Evolutionary conservation across 1,284 basidiomycete genomes (phyloP).

Genomic region (Leccinum pseudoinsigne): DNA sequence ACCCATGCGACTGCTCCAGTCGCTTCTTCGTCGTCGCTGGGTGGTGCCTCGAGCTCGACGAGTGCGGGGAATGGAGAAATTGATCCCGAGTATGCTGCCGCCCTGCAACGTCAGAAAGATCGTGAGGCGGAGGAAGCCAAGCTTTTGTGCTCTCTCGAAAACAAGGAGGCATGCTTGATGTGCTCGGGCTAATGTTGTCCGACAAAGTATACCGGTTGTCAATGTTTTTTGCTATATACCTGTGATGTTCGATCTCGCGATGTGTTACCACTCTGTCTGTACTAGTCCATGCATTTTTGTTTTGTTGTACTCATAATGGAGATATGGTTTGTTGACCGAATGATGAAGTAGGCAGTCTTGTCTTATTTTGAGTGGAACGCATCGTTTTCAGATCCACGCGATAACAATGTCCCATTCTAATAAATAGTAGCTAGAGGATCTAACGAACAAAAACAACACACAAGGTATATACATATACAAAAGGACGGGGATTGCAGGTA

Average conservation of each 20-base stretch:
- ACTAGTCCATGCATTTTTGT: slow-evolving; percentile 9
- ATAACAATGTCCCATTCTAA: not conserved
- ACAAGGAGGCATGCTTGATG: slow-evolving; percentile 88
- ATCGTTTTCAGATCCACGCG: not conserved
- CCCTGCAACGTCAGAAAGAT: slow-evolving; percentile 69
- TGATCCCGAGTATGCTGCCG: slow-evolving; percentile 84
- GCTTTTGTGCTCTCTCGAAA: slow-evolving; percentile 83
- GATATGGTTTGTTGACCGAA: not conserved
- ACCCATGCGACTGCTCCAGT: slow-evolving; percentile 14
- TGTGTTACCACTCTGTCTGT: slow-evolving; percentile 6
- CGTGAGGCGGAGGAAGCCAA: slow-evolving; percentile 83
- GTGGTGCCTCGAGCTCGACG: slow-evolving; percentile 39
- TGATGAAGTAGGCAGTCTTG: too few relatives aligned
- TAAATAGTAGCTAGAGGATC: slow-evolving; percentile 6
- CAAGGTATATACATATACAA: slow-evolving; percentile 17
- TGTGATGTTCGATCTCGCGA: slow-evolving; percentile 3
- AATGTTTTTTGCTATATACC: slow-evolving; percentile 7
- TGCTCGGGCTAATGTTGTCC: slow-evolving; percentile 64
- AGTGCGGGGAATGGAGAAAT: slow-evolving; percentile 52
- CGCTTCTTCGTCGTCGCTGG: slow-evolving; percentile 25
- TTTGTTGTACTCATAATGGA: slow-evolving; percentile 21
- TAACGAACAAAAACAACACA: slow-evolving; percentile 1
- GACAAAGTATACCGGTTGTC: not conserved
- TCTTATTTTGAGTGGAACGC: too few relatives aligned
- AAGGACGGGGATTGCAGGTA: slow-evolving; percentile 6